Conservation (phyloP, 225 moss, liverwort and hornwort genomes). For the Sphagnum tenellum region DNA sequence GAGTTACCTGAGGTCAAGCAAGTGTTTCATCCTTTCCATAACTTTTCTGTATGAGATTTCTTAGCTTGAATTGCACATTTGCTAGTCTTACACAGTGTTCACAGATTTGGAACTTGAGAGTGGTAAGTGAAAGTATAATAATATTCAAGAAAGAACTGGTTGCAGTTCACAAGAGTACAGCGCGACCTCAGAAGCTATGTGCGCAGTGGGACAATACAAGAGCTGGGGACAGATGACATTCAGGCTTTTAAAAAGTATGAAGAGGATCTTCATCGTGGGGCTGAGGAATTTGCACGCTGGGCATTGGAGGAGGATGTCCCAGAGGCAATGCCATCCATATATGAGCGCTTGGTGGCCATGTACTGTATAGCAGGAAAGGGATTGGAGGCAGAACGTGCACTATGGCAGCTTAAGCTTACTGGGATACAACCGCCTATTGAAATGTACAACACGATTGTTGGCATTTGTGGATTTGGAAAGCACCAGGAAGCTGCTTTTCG, state of each 20-base stretch:
- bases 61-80: too few relatives aligned
- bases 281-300: slow-evolving; percentile 74
- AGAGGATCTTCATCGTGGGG: slow-evolving; percentile 57
- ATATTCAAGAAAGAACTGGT: background rate
- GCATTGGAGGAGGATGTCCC: slow-evolving; percentile 48
- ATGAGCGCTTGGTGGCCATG: slow-evolving; percentile 90
- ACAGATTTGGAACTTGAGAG: too few relatives aligned
- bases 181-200: slow-evolving; percentile 53
- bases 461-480: slow-evolving; percentile 78
- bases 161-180: slow-evolving; percentile 61
- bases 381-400: slow-evolving; percentile 69
- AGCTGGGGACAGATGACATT: slow-evolving; percentile 53
- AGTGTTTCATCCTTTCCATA: too few relatives aligned
- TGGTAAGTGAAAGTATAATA: too few relatives aligned
- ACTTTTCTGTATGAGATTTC: too few relatives aligned
- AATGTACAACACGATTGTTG: slow-evolving; percentile 89
- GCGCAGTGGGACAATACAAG: slow-evolving; percentile 36
- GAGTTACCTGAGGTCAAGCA: too few relatives aligned
- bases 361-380: slow-evolving; percentile 90
- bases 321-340: slow-evolving; percentile 51
- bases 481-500: slow-evolving; percentile 71
- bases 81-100: too few relatives aligned
- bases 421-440: slow-evolving; percentile 78
- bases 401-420: slow-evolving; percentile 91
- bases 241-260: slow-evolving; percentile 51